Base-by-base conservation (phyloP, 495 filamentous ascomycete genomes). In the Talaromyces trachyspermus region DNA sequence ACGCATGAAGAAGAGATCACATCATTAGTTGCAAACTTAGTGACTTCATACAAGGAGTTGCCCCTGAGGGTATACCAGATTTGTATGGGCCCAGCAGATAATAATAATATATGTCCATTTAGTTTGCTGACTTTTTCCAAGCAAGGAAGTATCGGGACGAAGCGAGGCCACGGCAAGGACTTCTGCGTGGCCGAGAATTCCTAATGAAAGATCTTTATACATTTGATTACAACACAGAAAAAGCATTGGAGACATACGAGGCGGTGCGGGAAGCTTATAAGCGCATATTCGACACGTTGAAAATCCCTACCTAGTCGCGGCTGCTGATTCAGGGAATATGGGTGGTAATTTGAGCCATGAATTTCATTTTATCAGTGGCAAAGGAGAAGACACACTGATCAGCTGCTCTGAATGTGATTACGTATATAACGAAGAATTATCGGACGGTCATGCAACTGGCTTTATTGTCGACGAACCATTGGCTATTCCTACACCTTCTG, bases 161-260 rank as follows among this genome's bases (percentile, higher is more conserved):
- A 57, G 75, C 80, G 30, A 76, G 92, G 19, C 92, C 94, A 5
- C 74, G 92, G 27, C 85, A 95, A 53, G 94, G 92, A 10, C 72
- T 97, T 2, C 74, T 98, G 9, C 81, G 92, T n/a, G 85, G 88
- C 0, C 81, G 86, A 50, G 92, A 98, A 55, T 98, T 98, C 55
- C 64, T 88, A 46, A 98, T 98, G 92, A 98, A 98, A 65, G 92
- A 98, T 62, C 77, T 98, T 1, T 98, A 98, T 58, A 97, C 94
- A 0, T 98, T 98, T 54, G 92, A 98, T 63, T 67, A 71, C 46
- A 83, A 66, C 29, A 56, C 74, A 2, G 57, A 78, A 18, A 63
- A 76, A 5, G 92, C 92, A 0, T 63, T 88, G 2, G 67, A 79
- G 36, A 95, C 92, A 2, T 98, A 98, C 54, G 53, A 77, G 4